Base-by-base conservation (phyloP, 768 basidiomycete genomes). In the Lactifluus subvellereus region DNA sequence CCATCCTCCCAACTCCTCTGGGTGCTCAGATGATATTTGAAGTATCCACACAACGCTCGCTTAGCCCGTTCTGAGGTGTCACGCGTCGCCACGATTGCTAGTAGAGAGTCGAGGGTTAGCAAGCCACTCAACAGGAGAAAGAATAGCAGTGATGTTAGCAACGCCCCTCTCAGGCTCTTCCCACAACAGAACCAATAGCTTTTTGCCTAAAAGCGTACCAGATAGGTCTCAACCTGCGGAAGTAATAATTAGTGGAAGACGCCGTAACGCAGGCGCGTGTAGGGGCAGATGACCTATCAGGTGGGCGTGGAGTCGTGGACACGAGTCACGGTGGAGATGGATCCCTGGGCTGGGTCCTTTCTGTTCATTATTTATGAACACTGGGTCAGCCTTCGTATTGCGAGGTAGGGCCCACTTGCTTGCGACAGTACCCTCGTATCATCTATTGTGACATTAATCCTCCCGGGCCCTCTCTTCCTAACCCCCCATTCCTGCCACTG, bases 221-320 rank as follows among this genome's bases (percentile, higher is more conserved):
- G 27, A 27, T 27, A 27, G n/a, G 59, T 47, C 20, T 38, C 53
- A 42, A 32, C 40, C 33, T 33, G 61, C 49, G 56, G 50, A 30
- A 60, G 52, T 37, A 35, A 43, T 54, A 60, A 27, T 54, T 51
- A 37, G 61, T 52, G 32, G 27, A 37, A 51, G 20, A 45, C 33
- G 30, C 6, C 22, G 22, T 54, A 43, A 54, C 35, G 50, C 42
- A 32, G 45, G 51, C 50, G 57, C 61, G 50, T 62, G 61, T 30
- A 8, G 30, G 57, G 51, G 51, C 61, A 62, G 57, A 62, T 62
- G 61, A 62, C 57, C 51, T 47, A 54, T 62, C 61, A 62, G 61
- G 61, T 62, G 57, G 61, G 51, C 56, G 8, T 6, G 6, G 27
- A 22, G 61, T 45, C 56, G 10, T 6, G 10, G 27, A 22, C 22